Base-by-base conservation (phyloP, 192 early-diverging fungal species). In the Entophlyctis luteolus region DNA sequence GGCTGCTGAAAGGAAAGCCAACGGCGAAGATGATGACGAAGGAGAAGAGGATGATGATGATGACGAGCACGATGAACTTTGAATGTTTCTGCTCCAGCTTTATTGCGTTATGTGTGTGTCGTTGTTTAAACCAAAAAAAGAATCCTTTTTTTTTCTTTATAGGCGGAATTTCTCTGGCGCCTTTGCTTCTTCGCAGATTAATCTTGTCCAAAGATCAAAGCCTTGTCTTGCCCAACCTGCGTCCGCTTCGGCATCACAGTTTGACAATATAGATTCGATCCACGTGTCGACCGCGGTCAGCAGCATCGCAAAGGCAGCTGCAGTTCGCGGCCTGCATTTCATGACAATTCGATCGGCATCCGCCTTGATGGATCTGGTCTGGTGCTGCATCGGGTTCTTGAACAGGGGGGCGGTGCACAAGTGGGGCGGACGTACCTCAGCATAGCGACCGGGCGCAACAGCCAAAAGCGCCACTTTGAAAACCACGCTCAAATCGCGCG, bases 61-160 rank as follows among this genome's bases (percentile, higher is more conserved):
- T 67, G 81, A 68, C 23, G 73, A 72, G 28, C 71, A 73, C 46
- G 68, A 81, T n/a, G 75, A 81, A 37, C 70, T 79, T 45, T 74
- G 62, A 73, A 45, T 62, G 52, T 34, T 71, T 0, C 73, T 67
- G n/a, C n/a, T n/a, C n/a, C n/a, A n/a, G n/a, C n/a, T n/a, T n/a
- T n/a, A n/a, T n/a, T 2, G 59, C 25, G 2, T 2, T 59, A n/a
- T n/a, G n/a, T 46, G 12, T 46, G 42, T 12, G 42, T 12, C n/a
- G 12, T 46, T n/a, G 12, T 46, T 46, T 12, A 16, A 16, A 46
- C 14, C n/a, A 16, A n/a, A 46, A n/a, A n/a, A n/a, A n/a, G n/a
- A n/a, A n/a, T n/a, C n/a, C n/a, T n/a, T n/a, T n/a, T n/a, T n/a
- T n/a, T n/a, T n/a, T n/a, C n/a, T n/a, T n/a, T n/a, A n/a, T n/a